Evolutionary conservation across 352 stramenopile genomes (phyloP), one percentile per base, ranked within the genome.

Genomic region (Aphanomyces invadans): DNA sequence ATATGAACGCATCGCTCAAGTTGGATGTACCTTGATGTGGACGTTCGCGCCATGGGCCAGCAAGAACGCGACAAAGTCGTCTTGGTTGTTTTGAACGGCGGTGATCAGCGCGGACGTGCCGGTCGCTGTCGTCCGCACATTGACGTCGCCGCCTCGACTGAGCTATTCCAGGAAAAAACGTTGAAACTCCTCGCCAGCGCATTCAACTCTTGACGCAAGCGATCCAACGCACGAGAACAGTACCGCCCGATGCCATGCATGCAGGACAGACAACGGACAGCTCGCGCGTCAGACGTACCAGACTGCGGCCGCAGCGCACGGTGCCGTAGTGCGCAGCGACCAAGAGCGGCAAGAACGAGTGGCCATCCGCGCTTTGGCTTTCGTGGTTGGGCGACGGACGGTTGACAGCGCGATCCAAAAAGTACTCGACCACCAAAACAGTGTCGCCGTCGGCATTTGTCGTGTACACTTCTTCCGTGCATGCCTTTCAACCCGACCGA

Each of bases 311-410:
- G 51, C 78, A 88, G 26, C 83, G 72, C 3, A 74, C 38, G 0
- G 78, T 75, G 17, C 81, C 81, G 46, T 83, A 71, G 46, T 70
- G 70, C 4, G 81, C 81, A 0, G 80, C 71, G 2, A 75, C 75
- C 28, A 33, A 54, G 0, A 92, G 68, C 9, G 83, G 77, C 4
- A 79, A 89, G 15, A 64, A 46, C 0, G 79, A 15, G 12, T 10
- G 9, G 3, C 26, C 42, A 26, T 55, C 59, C 17, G 23, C 78
- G 1, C 23, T 72, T 0, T 73, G 83, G 61, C 70, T 90, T 61
- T 89, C 81, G 44, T 79, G 87, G 28, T 89, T 80, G 2, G 87
- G 80, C 17, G 75, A 74, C 39, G 83, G 80, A 3, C 64, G 77
- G 55, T 88, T 89, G 2, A 48, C 70, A 4, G 36, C 31, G 7